phyloP scores from a whole-genome alignment of 2,329 filamentous ascomycete genomes.

The Pleurostoma richardsiae region DNA sequence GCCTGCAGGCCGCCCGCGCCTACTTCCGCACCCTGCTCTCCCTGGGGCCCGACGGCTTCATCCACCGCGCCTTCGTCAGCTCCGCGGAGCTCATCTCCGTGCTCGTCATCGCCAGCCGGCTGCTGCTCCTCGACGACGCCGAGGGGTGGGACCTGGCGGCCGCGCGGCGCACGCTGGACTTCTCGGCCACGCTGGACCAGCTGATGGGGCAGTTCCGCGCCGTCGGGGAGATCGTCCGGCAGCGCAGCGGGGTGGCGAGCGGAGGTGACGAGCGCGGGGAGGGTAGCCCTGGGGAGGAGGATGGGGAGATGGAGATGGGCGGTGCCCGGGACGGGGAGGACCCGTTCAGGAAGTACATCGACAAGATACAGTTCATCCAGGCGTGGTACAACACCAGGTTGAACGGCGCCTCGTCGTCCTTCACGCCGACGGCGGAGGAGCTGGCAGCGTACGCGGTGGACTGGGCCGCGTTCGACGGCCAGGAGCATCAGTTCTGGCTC shows the following conservation, averaged over 20 bases:
- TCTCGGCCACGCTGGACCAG: slow-evolving; percentile 12
- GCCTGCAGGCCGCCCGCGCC: slow-evolving; percentile 24
- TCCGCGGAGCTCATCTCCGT: slow-evolving; percentile 19
- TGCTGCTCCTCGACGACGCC: slow-evolving; percentile 19
- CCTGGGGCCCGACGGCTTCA: slow-evolving; percentile 17
- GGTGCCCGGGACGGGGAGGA: slow-evolving; percentile 13
- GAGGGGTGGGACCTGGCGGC: slow-evolving; percentile 17
- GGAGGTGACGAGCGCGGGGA: not conserved
- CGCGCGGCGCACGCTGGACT: slow-evolving; percentile 16
- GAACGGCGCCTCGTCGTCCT: slow-evolving; percentile 1
- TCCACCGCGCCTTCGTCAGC: slow-evolving; percentile 16
- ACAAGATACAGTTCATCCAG: slow-evolving; percentile 20
- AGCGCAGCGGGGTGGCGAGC: slow-evolving; percentile 3
- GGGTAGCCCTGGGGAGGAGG: slow-evolving; percentile 12
- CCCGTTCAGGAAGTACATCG: slow-evolving; percentile 10
- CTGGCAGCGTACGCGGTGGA: not conserved
- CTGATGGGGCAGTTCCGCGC: slow-evolving; percentile 5
- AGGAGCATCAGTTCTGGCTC: not conserved
- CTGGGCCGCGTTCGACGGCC: not conserved
- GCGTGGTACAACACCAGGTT: slow-evolving; percentile 21
- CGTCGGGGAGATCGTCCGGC: not conserved
- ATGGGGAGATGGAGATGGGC: slow-evolving; percentile 14
- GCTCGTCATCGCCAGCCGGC: slow-evolving; percentile 18
- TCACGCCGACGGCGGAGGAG: slow-evolving; percentile 1
- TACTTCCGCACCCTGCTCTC: slow-evolving; percentile 25